Percentiles rank a stretch among this genome's conserved stretches.
Evolutionary conservation across 306 rosid species (phyloP).

Genomic region (Gleditsia sinensis): DNA sequence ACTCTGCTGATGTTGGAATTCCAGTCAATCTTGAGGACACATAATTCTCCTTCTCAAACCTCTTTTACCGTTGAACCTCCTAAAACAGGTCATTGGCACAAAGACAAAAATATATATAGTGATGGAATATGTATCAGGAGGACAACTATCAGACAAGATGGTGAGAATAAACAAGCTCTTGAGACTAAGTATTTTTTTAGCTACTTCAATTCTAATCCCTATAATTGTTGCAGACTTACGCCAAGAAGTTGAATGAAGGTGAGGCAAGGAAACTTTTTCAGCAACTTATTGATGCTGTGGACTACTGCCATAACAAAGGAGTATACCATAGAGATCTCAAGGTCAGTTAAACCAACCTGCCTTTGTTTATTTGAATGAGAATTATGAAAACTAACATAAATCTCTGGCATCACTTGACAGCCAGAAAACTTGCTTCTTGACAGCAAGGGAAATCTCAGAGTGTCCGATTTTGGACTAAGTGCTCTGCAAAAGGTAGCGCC

Average conservation of each 20-base stretch:
- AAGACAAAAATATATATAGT: constrained; percentile 77
- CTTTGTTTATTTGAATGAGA: not conserved
- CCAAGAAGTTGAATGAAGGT: constrained; percentile 49
- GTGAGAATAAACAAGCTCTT: constrained; percentile 46
- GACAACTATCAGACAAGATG: constrained; percentile 69
- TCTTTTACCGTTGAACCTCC: constrained; percentile 2
- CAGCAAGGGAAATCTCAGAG: constrained; percentile 66
- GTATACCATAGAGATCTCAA: constrained; percentile 81
- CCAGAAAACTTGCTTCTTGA: constrained; percentile 80
- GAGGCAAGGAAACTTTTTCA: constrained; percentile 81
- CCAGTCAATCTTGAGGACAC: not conserved
- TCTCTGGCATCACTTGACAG: constrained; percentile 41
- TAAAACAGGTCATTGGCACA: constrained; percentile 66
- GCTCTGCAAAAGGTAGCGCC: constrained; percentile 62
- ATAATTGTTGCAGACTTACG: constrained; percentile 45
- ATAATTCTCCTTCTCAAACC: not conserved
- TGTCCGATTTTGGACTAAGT: constrained; percentile 83
- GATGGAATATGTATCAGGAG: constrained; percentile 79
- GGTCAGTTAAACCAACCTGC: constrained; percentile 44
- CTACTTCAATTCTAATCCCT: constrained; percentile 32
- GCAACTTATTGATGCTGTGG: constrained; percentile 78
- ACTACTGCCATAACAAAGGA: constrained; percentile 76
- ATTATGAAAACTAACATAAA: constrained; percentile 21
- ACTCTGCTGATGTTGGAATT: not conserved
- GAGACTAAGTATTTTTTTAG: not conserved